Evolutionary conservation across 495 filamentous ascomycete species (phyloP).

Genomic region (Chaetomidium leptoderma): DNA sequence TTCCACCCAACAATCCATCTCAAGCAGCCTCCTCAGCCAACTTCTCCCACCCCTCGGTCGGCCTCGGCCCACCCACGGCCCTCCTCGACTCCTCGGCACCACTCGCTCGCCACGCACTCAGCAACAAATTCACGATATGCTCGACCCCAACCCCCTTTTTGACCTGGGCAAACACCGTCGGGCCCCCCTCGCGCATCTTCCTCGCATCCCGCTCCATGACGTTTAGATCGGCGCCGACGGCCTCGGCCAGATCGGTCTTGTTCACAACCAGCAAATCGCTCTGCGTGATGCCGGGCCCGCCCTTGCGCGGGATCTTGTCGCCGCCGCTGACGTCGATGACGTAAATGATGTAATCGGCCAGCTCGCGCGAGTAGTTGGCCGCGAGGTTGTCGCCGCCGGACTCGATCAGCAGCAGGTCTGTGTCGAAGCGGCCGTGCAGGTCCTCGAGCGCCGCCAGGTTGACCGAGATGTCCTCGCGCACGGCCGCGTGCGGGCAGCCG

Average conservation of each 20-base stretch:
- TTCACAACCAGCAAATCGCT: slow-evolving; percentile 90
- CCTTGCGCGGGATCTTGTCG: slow-evolving; percentile 94
- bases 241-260: slow-evolving; percentile 91
- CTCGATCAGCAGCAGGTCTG: slow-evolving; percentile 84
- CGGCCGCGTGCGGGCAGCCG: slow-evolving; percentile 94
- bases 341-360: slow-evolving; percentile 97
- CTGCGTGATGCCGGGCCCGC: slow-evolving; percentile 94
- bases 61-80: slow-evolving; percentile 47
- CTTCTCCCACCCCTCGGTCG: slow-evolving; percentile 47
- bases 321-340: slow-evolving; percentile 97
- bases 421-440: slow-evolving; percentile 68
- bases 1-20: too few species aligned
- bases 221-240: slow-evolving; percentile 81
- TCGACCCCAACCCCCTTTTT: slow-evolving; percentile 83
- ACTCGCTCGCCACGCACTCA: slow-evolving; percentile 87
- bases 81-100: slow-evolving; percentile 64
- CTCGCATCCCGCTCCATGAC: slow-evolving; percentile 95
- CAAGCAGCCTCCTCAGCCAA: slow-evolving; percentile 18
- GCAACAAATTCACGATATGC: slow-evolving; percentile 79
- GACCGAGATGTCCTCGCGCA: slow-evolving; percentile 91
- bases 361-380: slow-evolving; percentile 88
- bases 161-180: slow-evolving; percentile 95
- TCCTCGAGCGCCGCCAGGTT: slow-evolving; percentile 90
- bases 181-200: slow-evolving; percentile 93
- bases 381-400: slow-evolving; percentile 94